A percentile compares a stretch with the other conserved stretches of the same genome.
Conservation (phyloP, 129 eudicot species). For the Glebionis coronaria region DNA sequence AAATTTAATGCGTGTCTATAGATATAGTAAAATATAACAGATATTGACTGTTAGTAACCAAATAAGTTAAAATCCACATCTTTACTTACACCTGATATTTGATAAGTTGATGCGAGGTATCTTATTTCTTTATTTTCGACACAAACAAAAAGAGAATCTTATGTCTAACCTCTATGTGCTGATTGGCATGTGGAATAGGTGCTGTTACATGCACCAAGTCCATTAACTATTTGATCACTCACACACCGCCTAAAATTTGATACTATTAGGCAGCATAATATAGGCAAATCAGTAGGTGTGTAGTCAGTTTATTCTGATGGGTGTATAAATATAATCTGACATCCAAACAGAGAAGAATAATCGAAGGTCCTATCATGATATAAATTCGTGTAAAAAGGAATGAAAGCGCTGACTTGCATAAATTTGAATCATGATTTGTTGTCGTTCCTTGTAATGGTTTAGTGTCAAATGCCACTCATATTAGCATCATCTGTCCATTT, state of each 20-base stretch:
- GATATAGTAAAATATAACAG: too few species aligned
- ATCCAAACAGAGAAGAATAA: slow-evolving; percentile 22
- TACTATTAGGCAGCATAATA: slow-evolving; percentile 16
- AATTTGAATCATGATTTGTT: slow-evolving; percentile 22
- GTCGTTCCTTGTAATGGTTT: slow-evolving; percentile 6
- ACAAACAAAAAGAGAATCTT: not conserved
- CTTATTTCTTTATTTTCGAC: not conserved
- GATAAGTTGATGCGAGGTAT: not conserved
- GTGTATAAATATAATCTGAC: slow-evolving; percentile 19
- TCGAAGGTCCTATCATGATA: slow-evolving; percentile 20
- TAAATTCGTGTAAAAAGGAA: slow-evolving; percentile 23
- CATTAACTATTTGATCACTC: not conserved
- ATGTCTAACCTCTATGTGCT: not conserved
- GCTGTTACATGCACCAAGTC: not conserved
- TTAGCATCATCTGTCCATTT: slow-evolving; percentile 29
- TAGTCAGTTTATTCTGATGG: slow-evolving; percentile 23
- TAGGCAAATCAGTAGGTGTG: slow-evolving; percentile 25
- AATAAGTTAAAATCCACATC: not conserved
- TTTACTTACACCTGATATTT: not conserved
- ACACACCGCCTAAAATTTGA: not conserved
- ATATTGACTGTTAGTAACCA: too few species aligned
- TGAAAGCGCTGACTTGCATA: slow-evolving; percentile 31
- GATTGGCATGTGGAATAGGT: not conserved
- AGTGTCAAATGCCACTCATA: slow-evolving; percentile 27
- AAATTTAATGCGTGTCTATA: too few species aligned